These are phyloP conservation scores for Litchi chinensis DNA, from an alignment of 345 rosid genomes.

Conservation along the genomic window DNA sequence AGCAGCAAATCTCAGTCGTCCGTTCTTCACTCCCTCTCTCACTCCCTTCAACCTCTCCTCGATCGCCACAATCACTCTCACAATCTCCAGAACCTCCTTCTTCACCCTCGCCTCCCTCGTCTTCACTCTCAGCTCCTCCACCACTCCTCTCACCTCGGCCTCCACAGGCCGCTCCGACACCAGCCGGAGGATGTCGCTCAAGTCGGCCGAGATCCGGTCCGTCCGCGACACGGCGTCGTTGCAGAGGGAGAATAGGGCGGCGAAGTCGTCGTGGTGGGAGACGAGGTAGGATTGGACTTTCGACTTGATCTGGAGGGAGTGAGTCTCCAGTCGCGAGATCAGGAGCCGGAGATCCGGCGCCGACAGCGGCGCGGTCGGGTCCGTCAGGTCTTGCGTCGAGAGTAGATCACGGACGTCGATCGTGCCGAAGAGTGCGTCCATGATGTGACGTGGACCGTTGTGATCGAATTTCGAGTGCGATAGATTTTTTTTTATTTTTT, in stretches of 20 bases:
- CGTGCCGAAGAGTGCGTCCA: constrained; percentile 60
- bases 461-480: not conserved
- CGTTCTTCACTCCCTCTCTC: constrained; percentile 56
- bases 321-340: constrained; percentile 75
- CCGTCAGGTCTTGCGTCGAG: constrained; percentile 73
- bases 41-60: constrained; percentile 65
- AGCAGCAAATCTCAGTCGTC: constrained; percentile 72
- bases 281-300: constrained; percentile 82
- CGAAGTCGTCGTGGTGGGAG: constrained; percentile 75
- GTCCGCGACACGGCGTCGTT: constrained; percentile 64
- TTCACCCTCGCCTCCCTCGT: constrained; percentile 61
- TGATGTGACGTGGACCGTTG: not conserved
- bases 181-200: constrained; percentile 51
- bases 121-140: constrained; percentile 58
- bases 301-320: constrained; percentile 84
- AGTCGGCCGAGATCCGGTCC: constrained; percentile 41
- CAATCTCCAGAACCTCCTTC: constrained; percentile 63
- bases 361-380: constrained; percentile 78
- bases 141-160: constrained; percentile 57
- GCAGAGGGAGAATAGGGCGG: constrained; percentile 77
- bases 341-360: constrained; percentile 99
- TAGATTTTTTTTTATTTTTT: no score
- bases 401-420: constrained; percentile 88
- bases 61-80: constrained; percentile 60
- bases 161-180: constrained; percentile 68